Evolutionary conservation across 345 rosid genomes (phyloP).

Genomic region (Excoecaria cochinchinensis): DNA sequence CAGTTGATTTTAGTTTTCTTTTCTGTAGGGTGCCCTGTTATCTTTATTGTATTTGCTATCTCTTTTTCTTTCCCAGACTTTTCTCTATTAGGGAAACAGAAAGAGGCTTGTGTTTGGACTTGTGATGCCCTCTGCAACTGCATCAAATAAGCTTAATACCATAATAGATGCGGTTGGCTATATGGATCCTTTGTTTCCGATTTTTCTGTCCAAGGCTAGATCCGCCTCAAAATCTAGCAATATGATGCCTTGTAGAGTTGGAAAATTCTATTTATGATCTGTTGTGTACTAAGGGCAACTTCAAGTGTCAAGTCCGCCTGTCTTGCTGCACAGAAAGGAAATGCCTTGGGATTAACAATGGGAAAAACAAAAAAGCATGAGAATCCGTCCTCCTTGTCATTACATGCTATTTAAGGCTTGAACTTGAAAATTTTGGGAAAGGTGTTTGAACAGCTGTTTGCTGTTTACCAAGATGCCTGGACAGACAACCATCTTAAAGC

Average conservation of each 20-base stretch:
- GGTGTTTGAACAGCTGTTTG: not conserved
- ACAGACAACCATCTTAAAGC: not conserved
- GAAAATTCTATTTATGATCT: not conserved
- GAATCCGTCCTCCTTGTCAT: not conserved
- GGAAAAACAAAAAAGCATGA: not conserved
- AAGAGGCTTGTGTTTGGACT: not conserved
- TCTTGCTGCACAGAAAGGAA: not conserved
- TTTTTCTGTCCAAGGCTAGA: no score
- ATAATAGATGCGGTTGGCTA: no score
- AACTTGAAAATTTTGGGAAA: not conserved
- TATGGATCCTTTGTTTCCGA: no score
- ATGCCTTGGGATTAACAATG: not conserved
- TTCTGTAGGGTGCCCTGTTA: not conserved
- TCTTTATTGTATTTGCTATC: not conserved
- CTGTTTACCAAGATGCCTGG: not conserved
- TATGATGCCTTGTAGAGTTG: not conserved
- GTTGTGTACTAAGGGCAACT: not conserved
- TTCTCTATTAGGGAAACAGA: not conserved
- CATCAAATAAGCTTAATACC: no score
- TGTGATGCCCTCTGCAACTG: not conserved
- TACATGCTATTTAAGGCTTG: not conserved
- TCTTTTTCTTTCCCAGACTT: not conserved
- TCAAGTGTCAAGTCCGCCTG: not conserved
- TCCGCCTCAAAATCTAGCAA: no score
- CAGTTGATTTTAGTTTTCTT: not conserved